Conservation (phyloP, 345 rosid species). For the Luvunga scandens region DNA sequence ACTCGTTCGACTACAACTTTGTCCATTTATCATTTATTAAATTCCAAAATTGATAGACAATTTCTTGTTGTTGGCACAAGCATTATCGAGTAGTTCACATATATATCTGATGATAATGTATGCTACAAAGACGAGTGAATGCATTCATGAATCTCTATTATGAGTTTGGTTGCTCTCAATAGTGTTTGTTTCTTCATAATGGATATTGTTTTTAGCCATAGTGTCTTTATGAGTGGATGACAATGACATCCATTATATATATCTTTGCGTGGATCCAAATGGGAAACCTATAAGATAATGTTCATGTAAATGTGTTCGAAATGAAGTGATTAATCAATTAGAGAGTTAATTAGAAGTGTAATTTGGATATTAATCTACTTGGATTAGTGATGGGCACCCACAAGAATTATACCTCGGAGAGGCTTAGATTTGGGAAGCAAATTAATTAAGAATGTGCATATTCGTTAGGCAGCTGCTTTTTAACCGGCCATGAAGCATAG, state of each 20-base stretch:
- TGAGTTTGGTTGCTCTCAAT: constrained; percentile 1
- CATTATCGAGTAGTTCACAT: background rate
- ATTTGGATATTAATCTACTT: background rate
- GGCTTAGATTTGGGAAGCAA: constrained; percentile 24
- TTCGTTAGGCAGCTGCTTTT: constrained; percentile 15
- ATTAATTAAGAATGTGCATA: constrained; percentile 18
- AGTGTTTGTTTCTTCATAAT: background rate
- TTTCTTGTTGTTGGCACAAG: constrained; percentile 8
- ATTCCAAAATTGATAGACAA: constrained; percentile 3
- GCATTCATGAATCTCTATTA: constrained; percentile 11
- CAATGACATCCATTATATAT: constrained; percentile 10
- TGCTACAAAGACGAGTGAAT: background rate
- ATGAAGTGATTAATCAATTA: background rate
- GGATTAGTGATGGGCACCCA: constrained; percentile 16
- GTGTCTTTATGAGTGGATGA: constrained; percentile 15
- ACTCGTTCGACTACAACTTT: background rate
- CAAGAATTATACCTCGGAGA: constrained; percentile 27
- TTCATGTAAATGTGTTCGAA: background rate
- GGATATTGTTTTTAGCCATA: background rate
- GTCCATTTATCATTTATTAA: constrained; percentile 8
- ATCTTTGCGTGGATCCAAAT: background rate
- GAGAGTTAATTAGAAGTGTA: too few species aligned
- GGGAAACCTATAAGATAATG: background rate
- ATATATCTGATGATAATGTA: background rate
- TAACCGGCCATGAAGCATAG: constrained; percentile 3